Evolutionary conservation across 2,329 filamentous ascomycete genomes (phyloP), one percentile per base, ranked within the genome.

Genomic region (Claviceps sp.): DNA sequence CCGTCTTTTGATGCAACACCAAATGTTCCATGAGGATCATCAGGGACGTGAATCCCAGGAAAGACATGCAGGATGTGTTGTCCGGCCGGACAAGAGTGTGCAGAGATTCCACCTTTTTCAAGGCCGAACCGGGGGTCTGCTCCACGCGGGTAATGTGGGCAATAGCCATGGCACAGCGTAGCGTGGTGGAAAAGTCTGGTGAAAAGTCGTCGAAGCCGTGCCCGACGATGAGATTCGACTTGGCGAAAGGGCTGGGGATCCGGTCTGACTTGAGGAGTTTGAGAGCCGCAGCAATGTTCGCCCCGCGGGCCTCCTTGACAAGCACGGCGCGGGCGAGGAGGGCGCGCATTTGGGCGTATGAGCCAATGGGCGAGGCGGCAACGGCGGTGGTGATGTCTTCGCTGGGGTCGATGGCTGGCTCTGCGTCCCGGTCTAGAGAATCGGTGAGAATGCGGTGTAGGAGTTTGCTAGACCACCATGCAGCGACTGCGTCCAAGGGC

Each of bases 401-500:
- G 2, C 48, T 52, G 47, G 54, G 56, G 2, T 56, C 57, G 18
- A 48, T 37, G 13, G 57, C 46, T 5, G 50, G 52, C 20, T 62
- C 56, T 18, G 69, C 63, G 11, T 75, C 72, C 54, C 77, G 76
- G 37, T 73, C 75, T 37, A 94, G 73, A 38, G 78, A 82, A 16
- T 73, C 72, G 13, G 81, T 72, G 30, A 96, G 75, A 2, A 81
- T 82, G 53, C 78, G 76, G 60, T 89, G 86, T 40, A 95, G 70
- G 13, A 80, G 74, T 52, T 84, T 75, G 56, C 81, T 88, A 0
- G 90, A 94, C 72, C 84, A 93, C 90, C 90, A 96, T 2, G 90
- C 88, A 6, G 90, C 88, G 50, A 96, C 80, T 13, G 88, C 89
- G 66, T 96, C 91, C 57, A 96, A 78, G 0, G 90, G 88, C 18